Evolutionary conservation across 2,329 filamentous ascomycete genomes (phyloP).

Genomic region (Ophiocordyceps robertsii): DNA sequence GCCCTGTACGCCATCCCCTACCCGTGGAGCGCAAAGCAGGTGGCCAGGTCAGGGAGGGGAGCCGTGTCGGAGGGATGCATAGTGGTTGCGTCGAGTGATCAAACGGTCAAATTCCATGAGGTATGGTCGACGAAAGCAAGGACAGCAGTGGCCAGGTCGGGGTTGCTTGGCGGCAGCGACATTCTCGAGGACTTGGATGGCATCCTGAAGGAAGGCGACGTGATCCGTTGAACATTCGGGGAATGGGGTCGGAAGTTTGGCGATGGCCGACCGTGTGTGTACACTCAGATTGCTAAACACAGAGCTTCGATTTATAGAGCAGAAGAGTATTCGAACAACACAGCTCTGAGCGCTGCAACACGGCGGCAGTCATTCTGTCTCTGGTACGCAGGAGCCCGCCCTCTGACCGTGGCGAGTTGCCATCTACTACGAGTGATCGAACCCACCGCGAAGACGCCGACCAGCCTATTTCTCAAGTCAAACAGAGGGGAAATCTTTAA

Average conservation of each 20-base stretch:
- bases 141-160: constrained; percentile 34
- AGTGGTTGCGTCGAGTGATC: constrained; percentile 82
- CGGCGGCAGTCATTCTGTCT: too few relatives aligned
- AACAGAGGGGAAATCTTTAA: too few relatives aligned
- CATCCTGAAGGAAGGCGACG: constrained; percentile 58
- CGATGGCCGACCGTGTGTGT: background rate
- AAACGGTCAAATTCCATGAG: constrained; percentile 90
- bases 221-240: constrained; percentile 45
- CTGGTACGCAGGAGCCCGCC: too few relatives aligned
- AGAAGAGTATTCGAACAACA: too few relatives aligned
- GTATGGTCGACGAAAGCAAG: constrained; percentile 63
- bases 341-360: too few relatives aligned
- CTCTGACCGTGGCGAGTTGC: too few relatives aligned
- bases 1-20: constrained; percentile 84
- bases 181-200: constrained; percentile 75
- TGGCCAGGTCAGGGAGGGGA: constrained; percentile 10
- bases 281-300: too few relatives aligned
- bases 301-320: too few relatives aligned
- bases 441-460: too few relatives aligned
- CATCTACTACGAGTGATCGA: too few relatives aligned
- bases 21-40: constrained; percentile 34
- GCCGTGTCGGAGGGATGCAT: constrained; percentile 45
- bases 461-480: too few relatives aligned
- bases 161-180: constrained; percentile 66
- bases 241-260: background rate